phyloP scores from a whole-genome alignment of 2,329 filamentous ascomycete genomes.

The Kalmusia sp. region DNA sequence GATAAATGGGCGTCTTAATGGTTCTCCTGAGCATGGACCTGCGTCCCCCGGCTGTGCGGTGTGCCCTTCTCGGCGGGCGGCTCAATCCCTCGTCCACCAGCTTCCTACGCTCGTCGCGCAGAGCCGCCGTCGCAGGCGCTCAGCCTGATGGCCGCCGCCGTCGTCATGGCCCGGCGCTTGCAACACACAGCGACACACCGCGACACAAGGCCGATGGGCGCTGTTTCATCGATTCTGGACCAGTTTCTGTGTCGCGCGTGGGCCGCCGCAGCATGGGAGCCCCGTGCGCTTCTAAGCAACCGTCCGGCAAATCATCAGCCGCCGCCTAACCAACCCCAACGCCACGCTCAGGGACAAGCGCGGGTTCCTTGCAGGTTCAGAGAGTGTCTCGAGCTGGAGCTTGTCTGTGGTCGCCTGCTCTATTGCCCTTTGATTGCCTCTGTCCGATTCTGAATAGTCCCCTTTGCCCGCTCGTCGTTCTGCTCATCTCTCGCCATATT shows the following conservation, averaged over 20 bases:
- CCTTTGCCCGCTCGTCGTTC: constrained; percentile 22
- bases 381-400: constrained; percentile 18
- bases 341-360: constrained; percentile 42
- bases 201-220: not conserved
- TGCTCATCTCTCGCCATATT: constrained; percentile 19
- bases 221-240: not conserved
- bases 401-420: constrained; percentile 27
- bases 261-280: constrained; percentile 33
- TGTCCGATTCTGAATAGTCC: constrained; percentile 14
- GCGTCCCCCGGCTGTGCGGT: constrained; percentile 2
- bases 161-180: constrained; percentile 29
- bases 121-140: constrained; percentile 2
- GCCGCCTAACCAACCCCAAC: constrained; percentile 26
- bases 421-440: constrained; percentile 31
- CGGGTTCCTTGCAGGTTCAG: constrained; percentile 36
- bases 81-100: not conserved
- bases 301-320: constrained; percentile 37
- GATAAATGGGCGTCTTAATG: constrained; percentile 24
- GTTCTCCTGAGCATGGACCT: constrained; percentile 32
- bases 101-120: not conserved
- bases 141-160: constrained; percentile 1
- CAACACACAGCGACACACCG: constrained; percentile 35
- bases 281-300: constrained; percentile 34
- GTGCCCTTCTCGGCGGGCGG: too few species aligned
- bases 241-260: constrained; percentile 24